phyloP scores from a whole-genome alignment of 352 stramenopile genomes.

The Pythium dissotocum region DNA sequence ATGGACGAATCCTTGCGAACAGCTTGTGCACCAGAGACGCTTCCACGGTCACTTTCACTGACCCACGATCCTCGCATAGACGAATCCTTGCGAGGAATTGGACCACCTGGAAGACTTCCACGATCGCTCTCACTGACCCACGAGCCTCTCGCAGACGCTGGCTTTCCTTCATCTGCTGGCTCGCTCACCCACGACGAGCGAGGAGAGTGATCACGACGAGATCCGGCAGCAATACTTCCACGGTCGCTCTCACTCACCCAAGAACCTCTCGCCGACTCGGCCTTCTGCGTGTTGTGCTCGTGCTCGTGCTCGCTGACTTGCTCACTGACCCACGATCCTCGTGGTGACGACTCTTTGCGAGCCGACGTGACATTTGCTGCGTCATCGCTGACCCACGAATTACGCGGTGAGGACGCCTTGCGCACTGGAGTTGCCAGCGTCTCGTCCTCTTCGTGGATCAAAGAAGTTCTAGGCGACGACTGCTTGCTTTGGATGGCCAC shows the following conservation, averaged over 20 bases:
- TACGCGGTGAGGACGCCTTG: background rate
- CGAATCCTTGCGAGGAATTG: background rate
- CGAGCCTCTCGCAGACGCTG: background rate
- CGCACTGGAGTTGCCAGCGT: background rate
- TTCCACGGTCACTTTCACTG: background rate
- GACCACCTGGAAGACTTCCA: background rate
- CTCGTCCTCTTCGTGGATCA: background rate
- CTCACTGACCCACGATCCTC: slow-evolving; percentile 26
- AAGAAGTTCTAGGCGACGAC: slow-evolving; percentile 5
- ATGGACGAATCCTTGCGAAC: background rate
- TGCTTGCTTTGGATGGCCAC: background rate
- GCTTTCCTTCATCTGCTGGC: background rate
- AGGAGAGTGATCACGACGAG: background rate
- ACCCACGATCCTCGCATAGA: slow-evolving; percentile 2
- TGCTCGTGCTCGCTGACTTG: no score
- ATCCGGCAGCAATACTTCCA: background rate
- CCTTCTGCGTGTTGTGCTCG: background rate
- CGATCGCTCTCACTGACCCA: background rate
- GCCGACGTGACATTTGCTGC: background rate
- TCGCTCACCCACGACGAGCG: slow-evolving; percentile 15
- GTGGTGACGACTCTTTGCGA: background rate
- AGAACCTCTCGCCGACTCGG: slow-evolving; percentile 1
- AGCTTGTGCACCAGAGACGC: background rate
- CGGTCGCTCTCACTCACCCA: slow-evolving; percentile 14
- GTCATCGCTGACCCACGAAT: slow-evolving; percentile 11